Base-by-base conservation (phyloP, 2,329 filamentous ascomycete species). In the Pestalotiopsis sp. region DNA sequence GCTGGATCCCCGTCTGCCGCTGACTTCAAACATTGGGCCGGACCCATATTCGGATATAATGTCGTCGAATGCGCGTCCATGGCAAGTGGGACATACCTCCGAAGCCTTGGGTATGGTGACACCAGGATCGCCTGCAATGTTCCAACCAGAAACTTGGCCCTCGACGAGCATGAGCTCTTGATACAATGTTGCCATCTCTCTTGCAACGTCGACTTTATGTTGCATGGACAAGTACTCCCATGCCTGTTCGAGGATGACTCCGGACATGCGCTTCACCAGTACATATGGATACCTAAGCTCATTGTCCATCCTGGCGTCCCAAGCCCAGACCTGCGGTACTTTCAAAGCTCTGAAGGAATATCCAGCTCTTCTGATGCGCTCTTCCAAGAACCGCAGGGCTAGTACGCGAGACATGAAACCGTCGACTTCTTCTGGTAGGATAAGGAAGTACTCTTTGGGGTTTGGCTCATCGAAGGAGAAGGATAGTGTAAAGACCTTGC, bases 231-330 rank as follows among this genome's bases (percentile, higher is more conserved):
- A 44, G 17, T 4, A 9, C 1, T 44, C 60, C 60, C 60, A 63
- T 4, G 11, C 20, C 2, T 22, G 20, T 20, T 22, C 38, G 11
- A 63, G 39, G 11, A 48, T 63, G 10, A 22, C 48, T 3, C 60
- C 60, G 10, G 60, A 38, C 17, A 63, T 40, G 17, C 60, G 60
- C n/a, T 63, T 48, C 10, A 11, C 14, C n/a, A 63, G n/a, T 3
- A 63, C 24, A 30, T 63, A 63, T 14, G 60, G 60, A 14, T 63
- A 63, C 38, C 24, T 22, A 7, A 63, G 60, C 20, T 44, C 60
- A 48, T 63, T 63, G 17, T 48, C 20, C 20, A 35, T 9, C 30
- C 6, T 35, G 30, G 30, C 30, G 30, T 35, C 30, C 30, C 30
- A 35, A 63, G 14, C 24, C 48, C 38, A 13, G 30, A 35, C 30